Evolutionary conservation across 495 filamentous ascomycete genomes (phyloP).

Genomic region (Neurospora tetrasperma): DNA sequence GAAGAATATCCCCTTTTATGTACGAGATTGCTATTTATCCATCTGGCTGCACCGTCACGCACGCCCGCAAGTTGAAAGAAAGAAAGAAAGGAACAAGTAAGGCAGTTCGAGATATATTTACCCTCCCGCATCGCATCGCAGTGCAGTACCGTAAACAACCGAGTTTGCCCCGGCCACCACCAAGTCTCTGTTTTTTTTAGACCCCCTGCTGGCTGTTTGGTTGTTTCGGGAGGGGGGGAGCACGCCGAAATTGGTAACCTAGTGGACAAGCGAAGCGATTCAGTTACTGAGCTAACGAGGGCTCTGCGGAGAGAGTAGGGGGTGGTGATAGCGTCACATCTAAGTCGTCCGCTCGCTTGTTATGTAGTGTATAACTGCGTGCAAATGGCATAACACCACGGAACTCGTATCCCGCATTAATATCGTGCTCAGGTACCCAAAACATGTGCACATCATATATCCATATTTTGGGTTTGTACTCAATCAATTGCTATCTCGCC

Average conservation of each 20-base stretch:
- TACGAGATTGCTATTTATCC: neutral
- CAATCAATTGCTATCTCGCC: neutral
- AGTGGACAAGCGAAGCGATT: no score
- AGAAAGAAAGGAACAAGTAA: neutral
- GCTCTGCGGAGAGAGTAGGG: no score
- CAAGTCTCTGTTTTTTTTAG: neutral
- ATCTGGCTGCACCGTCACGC: neutral
- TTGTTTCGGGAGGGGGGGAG: no score
- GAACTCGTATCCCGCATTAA: neutral
- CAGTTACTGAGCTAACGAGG: no score
- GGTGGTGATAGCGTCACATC: neutral
- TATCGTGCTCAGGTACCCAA: neutral
- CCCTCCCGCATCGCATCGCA: no score
- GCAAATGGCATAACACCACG: neutral
- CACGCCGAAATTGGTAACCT: no score
- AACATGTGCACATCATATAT: neutral
- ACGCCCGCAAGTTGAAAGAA: neutral
- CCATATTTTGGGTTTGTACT: neutral
- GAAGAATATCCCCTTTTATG: neutral
- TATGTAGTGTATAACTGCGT: neutral
- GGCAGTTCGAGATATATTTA: no score
- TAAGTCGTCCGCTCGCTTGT: neutral
- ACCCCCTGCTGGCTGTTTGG: neutral
- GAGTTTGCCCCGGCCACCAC: no score
- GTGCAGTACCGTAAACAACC: no score